phyloP scores from a whole-genome alignment of 805 yeast species.

The Vanderwaltozyma tropicalis region DNA sequence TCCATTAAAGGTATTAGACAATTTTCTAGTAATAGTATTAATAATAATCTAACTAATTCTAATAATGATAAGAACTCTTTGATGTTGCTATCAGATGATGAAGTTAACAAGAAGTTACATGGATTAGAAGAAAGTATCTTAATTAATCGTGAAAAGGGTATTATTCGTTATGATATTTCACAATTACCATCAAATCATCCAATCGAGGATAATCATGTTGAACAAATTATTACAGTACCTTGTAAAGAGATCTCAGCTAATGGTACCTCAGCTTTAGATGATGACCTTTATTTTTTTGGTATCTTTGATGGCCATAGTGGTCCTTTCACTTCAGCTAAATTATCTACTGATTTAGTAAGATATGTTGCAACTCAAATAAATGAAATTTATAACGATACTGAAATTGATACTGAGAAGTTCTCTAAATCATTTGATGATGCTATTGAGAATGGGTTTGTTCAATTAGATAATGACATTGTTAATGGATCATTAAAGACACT shows the following conservation, averaged over 20 bases:
- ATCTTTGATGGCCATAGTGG: conserved; percentile 97
- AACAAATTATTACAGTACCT: conserved; percentile 60
- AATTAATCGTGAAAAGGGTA: conserved; percentile 81
- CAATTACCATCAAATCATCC: conserved; percentile 90
- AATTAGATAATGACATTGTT: conserved; percentile 80
- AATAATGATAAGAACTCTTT: conserved; percentile 20
- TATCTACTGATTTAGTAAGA: conserved; percentile 68
- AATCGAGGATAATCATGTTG: conserved; percentile 88
- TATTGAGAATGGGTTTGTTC: conserved; percentile 66
- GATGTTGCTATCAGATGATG: conserved; percentile 51
- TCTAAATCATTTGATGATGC: conserved; percentile 69
- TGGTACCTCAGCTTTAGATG: conserved; percentile 27
- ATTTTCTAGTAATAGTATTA: conserved; percentile 6
- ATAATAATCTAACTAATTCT: not conserved
- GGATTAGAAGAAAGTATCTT: conserved; percentile 68
- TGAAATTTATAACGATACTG: conserved; percentile 44
- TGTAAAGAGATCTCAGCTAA: conserved; percentile 26
- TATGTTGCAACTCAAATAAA: conserved; percentile 72
- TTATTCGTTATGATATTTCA: conserved; percentile 75
- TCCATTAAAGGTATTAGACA: conserved; percentile 20
- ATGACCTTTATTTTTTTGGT: conserved; percentile 91
- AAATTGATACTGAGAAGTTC: conserved; percentile 30
- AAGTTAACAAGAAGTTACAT: conserved; percentile 58
- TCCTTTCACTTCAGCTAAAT: conserved; percentile 80
- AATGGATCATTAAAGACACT: conserved; percentile 60